Evolutionary conservation across 371 early-diverging fungal genomes (phyloP).

Genomic region (Capillidium heterosporum): DNA sequence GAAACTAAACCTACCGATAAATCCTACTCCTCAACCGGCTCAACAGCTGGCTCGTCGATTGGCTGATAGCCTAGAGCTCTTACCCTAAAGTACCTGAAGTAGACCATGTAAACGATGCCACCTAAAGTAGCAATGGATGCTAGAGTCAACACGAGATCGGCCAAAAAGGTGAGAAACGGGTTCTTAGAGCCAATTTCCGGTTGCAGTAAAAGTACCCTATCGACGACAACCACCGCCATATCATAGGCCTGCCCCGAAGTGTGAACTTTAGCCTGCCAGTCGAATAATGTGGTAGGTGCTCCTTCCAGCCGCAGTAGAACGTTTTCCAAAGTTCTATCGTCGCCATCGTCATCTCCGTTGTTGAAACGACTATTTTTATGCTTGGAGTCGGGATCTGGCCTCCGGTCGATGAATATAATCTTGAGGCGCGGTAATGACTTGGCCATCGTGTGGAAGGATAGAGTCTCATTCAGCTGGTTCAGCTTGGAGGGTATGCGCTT

Average conservation of each 20-base stretch:
- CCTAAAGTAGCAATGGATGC: not conserved
- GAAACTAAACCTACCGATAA: too few species aligned
- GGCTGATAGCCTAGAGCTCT: not conserved
- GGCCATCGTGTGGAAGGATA: not conserved
- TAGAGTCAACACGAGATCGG: not conserved
- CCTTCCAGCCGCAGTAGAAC: not conserved
- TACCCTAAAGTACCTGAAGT: not conserved
- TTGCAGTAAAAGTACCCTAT: not conserved
- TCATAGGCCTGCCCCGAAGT: conserved; percentile 4
- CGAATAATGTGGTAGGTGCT: not conserved
- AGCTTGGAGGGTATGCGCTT: not conserved
- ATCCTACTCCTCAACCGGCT: too few species aligned
- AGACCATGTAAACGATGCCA: not conserved
- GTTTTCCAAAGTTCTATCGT: too few species aligned
- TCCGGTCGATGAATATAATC: not conserved
- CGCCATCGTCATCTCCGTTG: too few species aligned
- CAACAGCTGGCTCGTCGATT: too few species aligned
- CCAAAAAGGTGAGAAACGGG: not conserved
- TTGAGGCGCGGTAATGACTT: not conserved
- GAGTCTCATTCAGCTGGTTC: not conserved
- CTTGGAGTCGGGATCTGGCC: not conserved
- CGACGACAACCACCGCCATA: not conserved
- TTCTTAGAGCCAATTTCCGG: not conserved
- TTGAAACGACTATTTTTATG: not conserved
- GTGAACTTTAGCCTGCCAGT: not conserved